Evolutionary conservation across 1,284 basidiomycete species (phyloP).

Genomic region (Quambalaria eucalypti): DNA sequence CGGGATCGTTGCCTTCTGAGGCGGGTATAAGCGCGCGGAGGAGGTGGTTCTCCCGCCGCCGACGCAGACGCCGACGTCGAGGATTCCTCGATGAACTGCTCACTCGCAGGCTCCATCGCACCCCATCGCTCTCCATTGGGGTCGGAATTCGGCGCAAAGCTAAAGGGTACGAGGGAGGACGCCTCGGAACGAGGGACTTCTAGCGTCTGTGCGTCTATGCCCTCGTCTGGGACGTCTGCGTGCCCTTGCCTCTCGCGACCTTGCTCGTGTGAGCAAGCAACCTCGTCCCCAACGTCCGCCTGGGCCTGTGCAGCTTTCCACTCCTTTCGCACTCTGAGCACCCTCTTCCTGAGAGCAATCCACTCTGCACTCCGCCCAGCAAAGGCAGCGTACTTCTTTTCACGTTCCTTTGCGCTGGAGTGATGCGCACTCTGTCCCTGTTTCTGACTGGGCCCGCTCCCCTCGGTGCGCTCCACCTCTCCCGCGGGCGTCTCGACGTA

Average conservation of each 20-base stretch:
- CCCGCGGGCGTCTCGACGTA: constrained; percentile 25
- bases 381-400: constrained; percentile 20
- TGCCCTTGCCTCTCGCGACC: background rate
- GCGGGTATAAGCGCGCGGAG: background rate
- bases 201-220: background rate
- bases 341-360: constrained; percentile 11
- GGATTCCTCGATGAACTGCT: background rate
- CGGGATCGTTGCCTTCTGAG: background rate
- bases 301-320: background rate
- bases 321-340: background rate
- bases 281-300: background rate
- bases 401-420: background rate
- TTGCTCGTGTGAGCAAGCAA: background rate
- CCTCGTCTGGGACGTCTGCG: background rate
- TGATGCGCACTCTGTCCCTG: background rate
- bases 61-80: background rate
- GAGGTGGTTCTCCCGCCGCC: too few species aligned
- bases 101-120: background rate
- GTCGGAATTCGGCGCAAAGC: constrained; percentile 24
- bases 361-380: constrained; percentile 29
- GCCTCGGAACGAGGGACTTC: background rate
- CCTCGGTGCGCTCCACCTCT: background rate
- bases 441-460: background rate
- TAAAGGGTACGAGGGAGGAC: background rate
- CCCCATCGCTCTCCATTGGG: constrained; percentile 31